Conservation (phyloP, 306 rosid species). For the Neltuma alba region DNA sequence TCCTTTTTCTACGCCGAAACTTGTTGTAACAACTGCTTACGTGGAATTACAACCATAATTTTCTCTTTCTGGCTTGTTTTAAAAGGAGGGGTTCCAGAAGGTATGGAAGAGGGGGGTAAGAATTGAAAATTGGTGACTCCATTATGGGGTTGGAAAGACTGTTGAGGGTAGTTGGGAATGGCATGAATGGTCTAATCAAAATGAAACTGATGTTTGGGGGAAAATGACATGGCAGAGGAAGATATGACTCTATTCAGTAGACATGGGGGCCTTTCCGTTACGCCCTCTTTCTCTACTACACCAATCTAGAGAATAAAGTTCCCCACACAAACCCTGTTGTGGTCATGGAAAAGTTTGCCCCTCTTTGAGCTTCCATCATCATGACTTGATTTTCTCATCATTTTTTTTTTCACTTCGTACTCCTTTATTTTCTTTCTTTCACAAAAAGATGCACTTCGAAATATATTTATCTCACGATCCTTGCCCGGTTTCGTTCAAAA, state of each 20-base stretch:
- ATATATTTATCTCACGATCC: not conserved
- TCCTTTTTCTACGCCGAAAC: too few species aligned
- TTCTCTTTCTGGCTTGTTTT: too few species aligned
- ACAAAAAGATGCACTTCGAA: not conserved
- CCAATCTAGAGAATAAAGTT: not conserved
- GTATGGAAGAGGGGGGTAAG: too few species aligned
- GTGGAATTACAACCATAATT: too few species aligned
- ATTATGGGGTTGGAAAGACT: not conserved
- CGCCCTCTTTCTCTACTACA: not conserved
- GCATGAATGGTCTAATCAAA: not conserved
- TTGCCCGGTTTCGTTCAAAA: not conserved
- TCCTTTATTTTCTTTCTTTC: too few species aligned
- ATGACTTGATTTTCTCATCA: not conserved
- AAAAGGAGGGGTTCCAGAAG: too few species aligned
- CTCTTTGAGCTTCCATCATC: not conserved
- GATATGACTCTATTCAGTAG: not conserved
- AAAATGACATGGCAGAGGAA: not conserved
- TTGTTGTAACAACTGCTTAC: too few species aligned
- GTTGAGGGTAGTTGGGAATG: not conserved
- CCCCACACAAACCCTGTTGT: not conserved
- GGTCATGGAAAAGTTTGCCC: not conserved
- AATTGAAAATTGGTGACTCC: not conserved
- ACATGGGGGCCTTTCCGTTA: not conserved
- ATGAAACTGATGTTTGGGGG: not conserved
- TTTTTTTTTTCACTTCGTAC: not conserved